These are phyloP conservation scores for Lathyrus sativus DNA, from an alignment of 306 rosid genomes.

Conservation along the genomic window DNA sequence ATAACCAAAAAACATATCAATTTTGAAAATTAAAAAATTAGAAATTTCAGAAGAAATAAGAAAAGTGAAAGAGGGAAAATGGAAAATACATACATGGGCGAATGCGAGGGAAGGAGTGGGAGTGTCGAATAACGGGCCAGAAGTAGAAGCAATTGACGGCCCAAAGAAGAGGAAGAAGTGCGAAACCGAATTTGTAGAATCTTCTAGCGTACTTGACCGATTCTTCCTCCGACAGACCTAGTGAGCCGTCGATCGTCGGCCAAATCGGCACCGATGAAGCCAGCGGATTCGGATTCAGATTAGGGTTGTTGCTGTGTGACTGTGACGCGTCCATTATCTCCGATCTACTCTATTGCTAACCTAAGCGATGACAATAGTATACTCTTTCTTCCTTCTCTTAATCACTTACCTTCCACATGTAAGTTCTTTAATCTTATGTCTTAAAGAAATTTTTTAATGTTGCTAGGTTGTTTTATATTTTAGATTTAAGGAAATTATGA, in stretches of 20 bases:
- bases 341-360: slow-evolving; percentile 16
- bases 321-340: slow-evolving; percentile 41
- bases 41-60: not conserved
- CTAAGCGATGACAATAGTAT: not conserved
- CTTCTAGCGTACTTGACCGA: slow-evolving; percentile 67
- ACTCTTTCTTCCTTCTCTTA: not conserved
- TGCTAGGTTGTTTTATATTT: no score
- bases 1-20: not conserved
- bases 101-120: slow-evolving; percentile 78
- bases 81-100: slow-evolving; percentile 58
- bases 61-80: not conserved
- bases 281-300: slow-evolving; percentile 33
- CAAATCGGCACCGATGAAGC: slow-evolving; percentile 54
- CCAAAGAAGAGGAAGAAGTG: slow-evolving; percentile 88
- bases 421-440: no score
- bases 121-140: slow-evolving; percentile 88
- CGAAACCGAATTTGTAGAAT: slow-evolving; percentile 81
- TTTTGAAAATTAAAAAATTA: not conserved
- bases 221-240: slow-evolving; percentile 85
- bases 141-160: slow-evolving; percentile 96
- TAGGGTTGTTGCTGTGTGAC: slow-evolving; percentile 36
- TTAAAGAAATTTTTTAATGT: no score
- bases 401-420: not conserved
- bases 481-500: no score
- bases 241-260: slow-evolving; percentile 84